Base-by-base conservation (phyloP, 208 protist genomes). In the Zelonia costaricensis region DNA sequence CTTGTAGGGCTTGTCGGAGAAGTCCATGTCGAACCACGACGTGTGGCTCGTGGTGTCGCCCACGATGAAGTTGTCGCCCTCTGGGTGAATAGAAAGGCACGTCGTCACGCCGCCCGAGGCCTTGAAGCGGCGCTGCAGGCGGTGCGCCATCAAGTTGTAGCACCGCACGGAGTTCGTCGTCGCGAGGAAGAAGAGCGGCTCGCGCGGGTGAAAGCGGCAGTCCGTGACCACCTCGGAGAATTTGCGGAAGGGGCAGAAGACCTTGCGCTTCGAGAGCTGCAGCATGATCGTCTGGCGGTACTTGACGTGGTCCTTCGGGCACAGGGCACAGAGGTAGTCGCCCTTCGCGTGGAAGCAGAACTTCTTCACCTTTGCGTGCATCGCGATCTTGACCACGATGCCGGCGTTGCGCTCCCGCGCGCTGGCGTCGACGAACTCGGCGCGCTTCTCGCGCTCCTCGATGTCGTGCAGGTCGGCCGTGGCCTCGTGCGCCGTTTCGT, bases 1-100 rank as follows among this genome's bases (percentile, higher is more conserved):
- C 78, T 99, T 99, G 88, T 99, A 84, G 86, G 96, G 90, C 70
- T 94, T 88, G 33, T 97, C 80, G 6, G 91, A 95, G 40, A 99
- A 94, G 69, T 99, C 98, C 51, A 98, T 85, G 84, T 99, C 98
- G 70, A 98, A 99, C 99, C 99, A 99, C 31, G 78, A 85, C 16
- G 97, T 93, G 76, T 92, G 85, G 60, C 86, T 92, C 1, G 86
- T 93, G 7, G 87, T 93, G 67, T 95, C 89, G 20, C 92, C 89
- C 10, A 95, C 81, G 4, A 99, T 69, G 30, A 99, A 83, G 81
- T 99, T 96, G 64, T 99, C 98, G 38, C 98, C 98, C 30, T 88
- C 79, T 1, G 97, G 95, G 79, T 99, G 98, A 22, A 99, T 74
- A 39, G 94, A 98, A 28, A 99, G 75, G 75, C 91, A 98, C 15